Conservation (phyloP, 495 filamentous ascomycete genomes). For the Cercophora sp. region DNA sequence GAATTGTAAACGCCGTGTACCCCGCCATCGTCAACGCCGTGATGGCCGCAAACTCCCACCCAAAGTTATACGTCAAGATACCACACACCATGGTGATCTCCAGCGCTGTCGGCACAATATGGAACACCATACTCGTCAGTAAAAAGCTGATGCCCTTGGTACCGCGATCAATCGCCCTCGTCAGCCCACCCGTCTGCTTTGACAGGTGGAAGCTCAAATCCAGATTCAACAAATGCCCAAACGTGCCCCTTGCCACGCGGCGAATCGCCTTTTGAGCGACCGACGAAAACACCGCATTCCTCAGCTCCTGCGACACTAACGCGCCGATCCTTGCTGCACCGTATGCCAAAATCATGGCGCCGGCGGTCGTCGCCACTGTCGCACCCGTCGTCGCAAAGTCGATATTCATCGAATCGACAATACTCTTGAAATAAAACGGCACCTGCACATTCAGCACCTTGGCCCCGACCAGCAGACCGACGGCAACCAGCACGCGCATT, state of each 20-base stretch:
- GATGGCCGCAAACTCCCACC: constrained; percentile 83
- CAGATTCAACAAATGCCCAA: constrained; percentile 80
- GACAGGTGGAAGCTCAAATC: constrained; percentile 92
- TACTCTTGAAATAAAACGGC: constrained; percentile 97
- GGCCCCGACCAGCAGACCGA: constrained; percentile 79
- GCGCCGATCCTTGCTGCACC: constrained; percentile 83
- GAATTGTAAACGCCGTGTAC: constrained; percentile 92
- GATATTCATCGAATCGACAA: constrained; percentile 95
- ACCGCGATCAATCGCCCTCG: constrained; percentile 90
- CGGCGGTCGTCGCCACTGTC: constrained; percentile 82
- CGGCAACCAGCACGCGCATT: constrained; percentile 73
- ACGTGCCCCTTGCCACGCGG: constrained; percentile 84
- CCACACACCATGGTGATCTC: constrained; percentile 96
- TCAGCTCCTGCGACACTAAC: constrained; percentile 80
- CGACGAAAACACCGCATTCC: constrained; percentile 94
- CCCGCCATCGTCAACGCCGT: constrained; percentile 87
- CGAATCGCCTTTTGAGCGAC: constrained; percentile 97
- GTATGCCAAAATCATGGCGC: constrained; percentile 88
- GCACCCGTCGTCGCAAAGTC: constrained; percentile 79
- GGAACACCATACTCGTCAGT: constrained; percentile 96
- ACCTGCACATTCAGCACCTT: constrained; percentile 97
- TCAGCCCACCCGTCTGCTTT: constrained; percentile 91
- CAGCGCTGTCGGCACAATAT: constrained; percentile 87
- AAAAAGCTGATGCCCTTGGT: constrained; percentile 98
- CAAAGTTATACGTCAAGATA: constrained; percentile 91